A percentile compares a stretch with the other conserved stretches of the same genome.
Evolutionary conservation across 139 green algal species (phyloP).

Genomic region (Chlamydomonas urium): DNA sequence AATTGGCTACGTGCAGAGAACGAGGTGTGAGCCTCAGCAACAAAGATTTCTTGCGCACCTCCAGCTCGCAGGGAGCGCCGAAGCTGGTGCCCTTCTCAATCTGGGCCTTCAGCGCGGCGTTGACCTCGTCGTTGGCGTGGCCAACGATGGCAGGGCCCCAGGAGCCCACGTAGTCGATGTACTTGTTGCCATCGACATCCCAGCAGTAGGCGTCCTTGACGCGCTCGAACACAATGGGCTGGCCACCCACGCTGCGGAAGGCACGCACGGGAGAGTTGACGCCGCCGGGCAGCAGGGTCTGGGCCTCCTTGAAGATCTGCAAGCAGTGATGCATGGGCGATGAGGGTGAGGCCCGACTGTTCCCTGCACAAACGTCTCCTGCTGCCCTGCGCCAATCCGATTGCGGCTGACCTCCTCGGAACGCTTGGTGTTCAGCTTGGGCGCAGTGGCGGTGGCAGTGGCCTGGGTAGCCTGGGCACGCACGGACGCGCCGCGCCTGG

Average conservation of each 20-base stretch:
- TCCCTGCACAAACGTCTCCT: background rate
- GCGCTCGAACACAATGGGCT: conserved; percentile 95
- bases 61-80: conserved; percentile 92
- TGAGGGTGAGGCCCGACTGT: background rate
- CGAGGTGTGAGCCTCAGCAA: too few species aligned
- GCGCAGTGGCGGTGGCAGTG: too few species aligned
- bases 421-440: conserved; percentile 42
- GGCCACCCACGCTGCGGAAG: conserved; percentile 96
- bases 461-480: too few species aligned
- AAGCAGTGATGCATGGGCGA: background rate
- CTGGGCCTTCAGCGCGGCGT: conserved; percentile 79
- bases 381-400: background rate
- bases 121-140: conserved; percentile 93
- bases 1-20: too few species aligned
- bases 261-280: conserved; percentile 97
- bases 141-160: conserved; percentile 97
- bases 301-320: conserved; percentile 89
- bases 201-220: conserved; percentile 93
- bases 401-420: conserved; percentile 35
- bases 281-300: conserved; percentile 91
- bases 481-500: too few species aligned
- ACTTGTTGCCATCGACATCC: conserved; percentile 92
- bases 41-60: conserved; percentile 56
- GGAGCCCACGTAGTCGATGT: conserved; percentile 96
- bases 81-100: conserved; percentile 97